Evolutionary conservation across 495 filamentous ascomycete species (phyloP).

Genomic region (Penicillium cinerascens): DNA sequence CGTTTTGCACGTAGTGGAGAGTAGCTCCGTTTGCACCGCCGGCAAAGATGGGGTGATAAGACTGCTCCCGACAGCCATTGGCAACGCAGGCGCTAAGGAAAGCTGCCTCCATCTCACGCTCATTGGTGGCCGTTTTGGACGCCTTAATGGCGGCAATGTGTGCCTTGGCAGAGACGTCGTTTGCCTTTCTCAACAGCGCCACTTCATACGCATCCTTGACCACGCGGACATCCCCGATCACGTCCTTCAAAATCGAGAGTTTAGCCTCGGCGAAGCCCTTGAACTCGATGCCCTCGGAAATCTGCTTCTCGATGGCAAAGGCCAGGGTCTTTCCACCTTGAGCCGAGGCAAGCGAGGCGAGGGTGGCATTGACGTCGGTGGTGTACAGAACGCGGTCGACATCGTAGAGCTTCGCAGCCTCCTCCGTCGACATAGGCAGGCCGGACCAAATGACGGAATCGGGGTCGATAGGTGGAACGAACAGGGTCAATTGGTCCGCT

Average conservation of each 20-base stretch:
- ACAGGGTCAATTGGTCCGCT: slow-evolving; percentile 72
- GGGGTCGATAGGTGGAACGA: slow-evolving; percentile 84
- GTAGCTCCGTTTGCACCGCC: slow-evolving; percentile 74
- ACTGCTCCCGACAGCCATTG: slow-evolving; percentile 69
- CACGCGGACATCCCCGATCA: slow-evolving; percentile 74
- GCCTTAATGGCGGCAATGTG: slow-evolving; percentile 68
- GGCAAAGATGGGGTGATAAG: slow-evolving; percentile 83
- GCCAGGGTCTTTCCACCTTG: slow-evolving; percentile 50
- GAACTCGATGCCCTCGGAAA: slow-evolving; percentile 62
- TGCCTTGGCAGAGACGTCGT: slow-evolving; percentile 71
- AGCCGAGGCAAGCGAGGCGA: slow-evolving; percentile 46
- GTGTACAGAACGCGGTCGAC: slow-evolving; percentile 72
- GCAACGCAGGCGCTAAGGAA: slow-evolving; percentile 75
- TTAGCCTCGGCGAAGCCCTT: slow-evolving; percentile 61
- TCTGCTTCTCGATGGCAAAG: slow-evolving; percentile 68
- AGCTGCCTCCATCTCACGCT: slow-evolving; percentile 75
- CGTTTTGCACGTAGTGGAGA: slow-evolving; percentile 82
- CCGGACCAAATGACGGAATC: slow-evolving; percentile 96
- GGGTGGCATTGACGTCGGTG: slow-evolving; percentile 63
- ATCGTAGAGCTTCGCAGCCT: slow-evolving; percentile 74
- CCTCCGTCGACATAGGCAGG: slow-evolving; percentile 69
- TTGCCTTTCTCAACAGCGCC: slow-evolving; percentile 77
- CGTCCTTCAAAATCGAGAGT: slow-evolving; percentile 59
- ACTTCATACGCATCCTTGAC: slow-evolving; percentile 84
- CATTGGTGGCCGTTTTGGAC: slow-evolving; percentile 64